A percentile compares a stretch with the other conserved stretches of the same genome.
Evolutionary conservation across 1,139 yeast species (phyloP).

Genomic region (Hyphopichia pseudoburtonii): DNA sequence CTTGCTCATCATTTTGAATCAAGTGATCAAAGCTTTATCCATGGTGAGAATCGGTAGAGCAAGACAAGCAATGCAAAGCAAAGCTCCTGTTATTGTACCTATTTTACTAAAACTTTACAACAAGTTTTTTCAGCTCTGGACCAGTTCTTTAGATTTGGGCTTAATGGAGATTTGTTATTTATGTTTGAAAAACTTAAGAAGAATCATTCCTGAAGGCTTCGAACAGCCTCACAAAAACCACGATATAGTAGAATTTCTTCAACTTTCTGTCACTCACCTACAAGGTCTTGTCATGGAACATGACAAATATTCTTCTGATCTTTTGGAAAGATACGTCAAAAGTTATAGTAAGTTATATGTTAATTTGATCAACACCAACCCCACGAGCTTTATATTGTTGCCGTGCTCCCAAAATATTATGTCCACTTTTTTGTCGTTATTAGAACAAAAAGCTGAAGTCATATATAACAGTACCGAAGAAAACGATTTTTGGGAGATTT

Average conservation of each 20-base stretch:
- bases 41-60: constrained; percentile 81
- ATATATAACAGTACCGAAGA: constrained; percentile 57
- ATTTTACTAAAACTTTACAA: constrained; percentile 60
- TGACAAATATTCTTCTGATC: constrained; percentile 53
- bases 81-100: constrained; percentile 62
- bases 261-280: constrained; percentile 58
- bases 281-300: constrained; percentile 55
- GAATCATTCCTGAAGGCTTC: constrained; percentile 76
- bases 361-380: constrained; percentile 54
- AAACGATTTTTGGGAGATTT: constrained; percentile 68
- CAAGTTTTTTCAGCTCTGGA: constrained; percentile 64
- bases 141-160: constrained; percentile 40
- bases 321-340: constrained; percentile 68
- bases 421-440: constrained; percentile 53
- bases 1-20: constrained; percentile 65
- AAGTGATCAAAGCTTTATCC: constrained; percentile 70
- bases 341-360: constrained; percentile 76
- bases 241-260: constrained; percentile 60
- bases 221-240: constrained; percentile 64
- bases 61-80: constrained; percentile 73
- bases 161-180: constrained; percentile 73
- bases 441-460: constrained; percentile 61
- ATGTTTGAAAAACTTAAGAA: constrained; percentile 69
- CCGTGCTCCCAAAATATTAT: constrained; percentile 64
- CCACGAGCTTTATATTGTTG: constrained; percentile 70